Conservation (phyloP, 768 basidiomycete species). For the Tubosaeta sp. region DNA sequence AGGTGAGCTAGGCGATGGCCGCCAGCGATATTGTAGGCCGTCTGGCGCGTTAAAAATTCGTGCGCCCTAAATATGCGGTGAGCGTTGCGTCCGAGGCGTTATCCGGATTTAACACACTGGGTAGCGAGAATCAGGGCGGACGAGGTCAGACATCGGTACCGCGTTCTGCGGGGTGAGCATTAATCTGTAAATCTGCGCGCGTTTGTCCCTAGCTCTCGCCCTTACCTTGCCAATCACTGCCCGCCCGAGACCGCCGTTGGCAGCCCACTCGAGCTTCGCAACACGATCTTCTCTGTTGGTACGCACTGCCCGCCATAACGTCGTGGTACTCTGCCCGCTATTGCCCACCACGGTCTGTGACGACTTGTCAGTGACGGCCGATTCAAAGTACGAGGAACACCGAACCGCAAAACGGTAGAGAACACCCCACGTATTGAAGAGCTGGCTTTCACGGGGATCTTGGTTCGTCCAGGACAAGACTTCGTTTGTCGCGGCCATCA, state of each 20-base stretch:
- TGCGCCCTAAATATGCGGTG: conserved; percentile 41
- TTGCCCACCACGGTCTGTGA: conserved; percentile 57
- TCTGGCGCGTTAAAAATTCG: conserved; percentile 81
- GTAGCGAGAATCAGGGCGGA: conserved; percentile 59
- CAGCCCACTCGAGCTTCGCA: conserved; percentile 84
- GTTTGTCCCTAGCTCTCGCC: conserved; percentile 12
- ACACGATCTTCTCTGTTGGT: conserved; percentile 84
- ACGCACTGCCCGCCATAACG: conserved; percentile 76
- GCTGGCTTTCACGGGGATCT: conserved; percentile 76
- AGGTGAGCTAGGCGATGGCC: conserved; percentile 53
- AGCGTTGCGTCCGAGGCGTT: conserved; percentile 9
- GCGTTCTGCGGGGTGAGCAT: conserved; percentile 50
- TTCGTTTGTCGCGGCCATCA: conserved; percentile 57
- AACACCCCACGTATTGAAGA: conserved; percentile 79
- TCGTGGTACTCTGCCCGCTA: conserved; percentile 69
- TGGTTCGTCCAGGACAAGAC: conserved; percentile 85
- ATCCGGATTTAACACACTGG: conserved; percentile 43
- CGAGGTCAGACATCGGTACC: conserved; percentile 79
- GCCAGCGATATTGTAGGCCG: conserved; percentile 76
- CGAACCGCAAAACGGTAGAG: conserved; percentile 75
- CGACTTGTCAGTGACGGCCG: conserved; percentile 24
- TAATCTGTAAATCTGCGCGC: conserved; percentile 22
- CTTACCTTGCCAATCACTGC: conserved; percentile 80
- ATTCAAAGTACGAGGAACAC: conserved; percentile 17
- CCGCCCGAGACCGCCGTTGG: conserved; percentile 78